Percentiles rank a stretch among this genome's conserved stretches.
Conservation (phyloP, 495 filamentous ascomycete genomes). For the Glutinoglossum americanum region DNA sequence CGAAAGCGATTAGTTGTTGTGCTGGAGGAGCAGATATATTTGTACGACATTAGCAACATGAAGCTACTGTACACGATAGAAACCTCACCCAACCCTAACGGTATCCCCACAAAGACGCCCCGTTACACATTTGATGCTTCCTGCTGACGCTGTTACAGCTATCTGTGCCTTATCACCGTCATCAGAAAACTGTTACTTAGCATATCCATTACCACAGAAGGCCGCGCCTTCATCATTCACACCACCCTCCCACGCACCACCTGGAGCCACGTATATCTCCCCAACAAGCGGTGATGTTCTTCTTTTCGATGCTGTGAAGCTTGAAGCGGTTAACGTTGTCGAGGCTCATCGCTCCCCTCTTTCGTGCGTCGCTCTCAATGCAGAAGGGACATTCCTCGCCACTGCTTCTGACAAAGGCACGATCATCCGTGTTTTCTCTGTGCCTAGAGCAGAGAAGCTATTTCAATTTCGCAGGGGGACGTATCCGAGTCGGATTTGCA, state of each 20-base stretch:
- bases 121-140: neutral
- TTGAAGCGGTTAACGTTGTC: conserved; percentile 79
- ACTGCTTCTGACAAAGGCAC: conserved; percentile 95
- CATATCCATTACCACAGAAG: conserved; percentile 78
- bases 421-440: conserved; percentile 82
- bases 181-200: conserved; percentile 86
- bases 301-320: conserved; percentile 67
- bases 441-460: conserved; percentile 74
- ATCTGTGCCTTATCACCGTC: conserved; percentile 85
- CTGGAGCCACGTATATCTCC: conserved; percentile 46
- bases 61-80: conserved; percentile 72
- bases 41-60: conserved; percentile 98
- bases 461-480: conserved; percentile 90
- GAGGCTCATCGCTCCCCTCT: conserved; percentile 90
- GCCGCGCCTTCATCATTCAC: conserved; percentile 36
- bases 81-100: conserved; percentile 76
- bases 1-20: conserved; percentile 84
- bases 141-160: conserved; percentile 25
- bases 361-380: conserved; percentile 74
- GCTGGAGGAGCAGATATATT: conserved; percentile 83
- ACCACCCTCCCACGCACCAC: conserved; percentile 68
- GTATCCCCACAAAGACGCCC: conserved; percentile 19
- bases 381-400: conserved; percentile 77
- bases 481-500: conserved; percentile 82
- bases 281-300: conserved; percentile 84